These are phyloP conservation scores for Trichopus zeylanicus DNA, from an alignment of 116 monocot genomes.

Conservation along the genomic window DNA sequence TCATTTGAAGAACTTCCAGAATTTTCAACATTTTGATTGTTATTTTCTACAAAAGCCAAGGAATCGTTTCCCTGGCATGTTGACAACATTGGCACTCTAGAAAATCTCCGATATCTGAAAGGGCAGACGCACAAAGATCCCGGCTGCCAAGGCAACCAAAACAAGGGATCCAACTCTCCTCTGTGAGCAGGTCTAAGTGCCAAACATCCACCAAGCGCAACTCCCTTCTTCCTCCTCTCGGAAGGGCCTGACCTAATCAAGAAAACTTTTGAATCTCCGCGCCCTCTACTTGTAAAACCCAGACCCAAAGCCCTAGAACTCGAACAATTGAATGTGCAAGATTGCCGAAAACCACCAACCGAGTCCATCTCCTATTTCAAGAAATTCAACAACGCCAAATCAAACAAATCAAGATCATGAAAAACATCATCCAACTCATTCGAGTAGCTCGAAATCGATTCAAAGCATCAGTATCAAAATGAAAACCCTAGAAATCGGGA, in stretches of 20 bases:
- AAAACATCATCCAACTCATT: neutral
- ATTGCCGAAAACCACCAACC: conserved; percentile 28
- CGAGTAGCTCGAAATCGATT: neutral
- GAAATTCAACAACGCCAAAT: conserved; percentile 3
- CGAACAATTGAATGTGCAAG: conserved; percentile 15
- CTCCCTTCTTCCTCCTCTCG: conserved; percentile 23
- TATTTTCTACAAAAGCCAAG: conserved; percentile 30
- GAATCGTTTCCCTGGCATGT: conserved; percentile 63
- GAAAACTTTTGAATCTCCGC: conserved; percentile 27
- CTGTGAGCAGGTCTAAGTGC: conserved; percentile 2
- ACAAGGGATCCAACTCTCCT: conserved; percentile 4
- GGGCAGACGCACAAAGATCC: conserved; percentile 1
- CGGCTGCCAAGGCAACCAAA: neutral
- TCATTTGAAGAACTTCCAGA: conserved; percentile 15
- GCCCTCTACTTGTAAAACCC: conserved; percentile 10
- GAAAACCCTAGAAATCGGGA: no score
- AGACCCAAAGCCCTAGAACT: conserved; percentile 9
- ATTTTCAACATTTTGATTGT: conserved; percentile 23
- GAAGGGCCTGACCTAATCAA: conserved; percentile 7
- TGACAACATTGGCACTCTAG: neutral
- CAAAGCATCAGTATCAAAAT: neutral
- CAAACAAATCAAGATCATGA: neutral
- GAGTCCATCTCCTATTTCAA: conserved; percentile 30
- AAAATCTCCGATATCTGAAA: neutral
- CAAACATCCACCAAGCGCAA: neutral